Evolutionary conservation across 768 basidiomycete species (phyloP).

Genomic region (Suillus discolor): DNA sequence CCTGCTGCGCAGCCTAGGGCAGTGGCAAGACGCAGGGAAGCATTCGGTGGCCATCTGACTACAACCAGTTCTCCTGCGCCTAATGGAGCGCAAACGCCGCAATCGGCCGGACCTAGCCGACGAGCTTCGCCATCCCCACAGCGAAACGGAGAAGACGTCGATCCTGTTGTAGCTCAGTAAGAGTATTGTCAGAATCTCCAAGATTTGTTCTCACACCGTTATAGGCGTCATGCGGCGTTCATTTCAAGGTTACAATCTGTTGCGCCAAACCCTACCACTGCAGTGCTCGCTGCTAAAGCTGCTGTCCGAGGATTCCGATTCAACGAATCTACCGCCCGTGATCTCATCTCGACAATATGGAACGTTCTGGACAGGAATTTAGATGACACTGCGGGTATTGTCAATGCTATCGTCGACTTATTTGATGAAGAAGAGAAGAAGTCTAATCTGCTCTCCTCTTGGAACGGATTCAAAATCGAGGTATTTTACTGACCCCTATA

Average conservation of each 20-base stretch:
- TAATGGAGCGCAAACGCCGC: conserved; percentile 16
- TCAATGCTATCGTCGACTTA: conserved; percentile 74
- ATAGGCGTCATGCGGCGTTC: conserved; percentile 69
- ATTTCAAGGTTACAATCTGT: conserved; percentile 61
- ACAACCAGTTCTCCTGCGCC: conserved; percentile 41
- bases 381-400: conserved; percentile 74
- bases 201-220: conserved; percentile 5
- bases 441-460: conserved; percentile 67
- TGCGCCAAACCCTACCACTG: conserved; percentile 57
- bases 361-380: conserved; percentile 67
- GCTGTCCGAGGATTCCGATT: conserved; percentile 78
- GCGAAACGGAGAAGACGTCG: conserved; percentile 40
- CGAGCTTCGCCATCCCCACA: conserved; percentile 36
- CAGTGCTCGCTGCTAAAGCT: conserved; percentile 65
- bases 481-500: conserved; percentile 37
- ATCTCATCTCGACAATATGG: conserved; percentile 89
- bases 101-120: conserved; percentile 23
- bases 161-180: conserved; percentile 59
- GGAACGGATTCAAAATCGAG: conserved; percentile 87
- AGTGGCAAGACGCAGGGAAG: conserved; percentile 53
- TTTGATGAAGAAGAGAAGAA: conserved; percentile 88
- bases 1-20: conserved; percentile 35
- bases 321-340: conserved; percentile 78
- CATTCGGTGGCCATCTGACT: conserved; percentile 64
- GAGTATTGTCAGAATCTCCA: conserved; percentile 22